Evolutionary conservation across 345 rosid species (phyloP).

Genomic region (Eucalyptus pauciflora): DNA sequence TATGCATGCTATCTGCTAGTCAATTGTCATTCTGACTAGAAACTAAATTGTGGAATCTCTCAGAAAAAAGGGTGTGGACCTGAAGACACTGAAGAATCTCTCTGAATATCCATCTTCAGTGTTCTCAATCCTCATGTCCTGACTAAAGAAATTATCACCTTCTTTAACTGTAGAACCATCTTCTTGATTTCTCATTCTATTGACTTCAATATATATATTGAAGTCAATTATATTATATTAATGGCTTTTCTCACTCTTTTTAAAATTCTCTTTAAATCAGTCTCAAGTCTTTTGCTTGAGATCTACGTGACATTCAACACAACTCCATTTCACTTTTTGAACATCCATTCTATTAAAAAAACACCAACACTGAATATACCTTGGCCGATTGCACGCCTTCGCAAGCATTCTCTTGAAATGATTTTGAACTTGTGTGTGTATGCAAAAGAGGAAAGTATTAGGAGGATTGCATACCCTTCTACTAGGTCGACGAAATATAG

Average conservation of each 20-base stretch:
- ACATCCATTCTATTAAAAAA: neutral
- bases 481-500: neutral
- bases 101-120: neutral
- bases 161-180: neutral
- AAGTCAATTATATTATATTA: neutral
- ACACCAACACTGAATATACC: neutral
- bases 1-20: neutral
- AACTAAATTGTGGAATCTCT: neutral
- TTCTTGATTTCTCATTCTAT: neutral
- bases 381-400: neutral
- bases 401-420: neutral
- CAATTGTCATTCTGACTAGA: neutral
- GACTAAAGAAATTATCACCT: neutral
- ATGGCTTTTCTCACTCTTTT: neutral
- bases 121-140: neutral
- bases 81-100: neutral
- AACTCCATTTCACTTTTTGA: neutral
- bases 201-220: neutral
- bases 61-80: neutral
- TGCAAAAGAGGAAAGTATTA: neutral
- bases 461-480: neutral
- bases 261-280: neutral
- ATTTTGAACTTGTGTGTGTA: neutral
- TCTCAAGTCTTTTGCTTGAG: neutral
- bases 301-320: neutral